Conservation (phyloP, 129 eudicot species). For the Chrysanthemum seticuspe region DNA sequence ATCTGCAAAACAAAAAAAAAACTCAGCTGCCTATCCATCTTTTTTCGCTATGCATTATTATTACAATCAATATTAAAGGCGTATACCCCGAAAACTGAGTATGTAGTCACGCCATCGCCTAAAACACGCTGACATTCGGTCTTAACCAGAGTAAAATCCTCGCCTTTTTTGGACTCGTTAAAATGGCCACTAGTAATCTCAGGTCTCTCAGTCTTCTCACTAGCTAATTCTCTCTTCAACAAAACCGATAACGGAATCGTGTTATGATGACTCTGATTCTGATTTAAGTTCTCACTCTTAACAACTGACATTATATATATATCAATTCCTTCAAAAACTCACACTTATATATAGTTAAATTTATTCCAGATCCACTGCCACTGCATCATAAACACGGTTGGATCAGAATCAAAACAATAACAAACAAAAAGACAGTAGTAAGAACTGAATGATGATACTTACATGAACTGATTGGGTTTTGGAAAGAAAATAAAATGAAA, state of each 20-base stretch:
- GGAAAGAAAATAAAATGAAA: no score
- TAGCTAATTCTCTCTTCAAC: conserved; percentile 82
- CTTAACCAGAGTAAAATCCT: conserved; percentile 75
- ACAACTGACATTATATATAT: conserved; percentile 43
- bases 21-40: no score
- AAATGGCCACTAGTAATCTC: conserved; percentile 70
- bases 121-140: conserved; percentile 71
- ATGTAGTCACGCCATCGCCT: conserved; percentile 89
- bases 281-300: conserved; percentile 38
- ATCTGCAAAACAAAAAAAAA: conserved; percentile 49
- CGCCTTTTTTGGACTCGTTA: conserved; percentile 91
- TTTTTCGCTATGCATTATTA: no score
- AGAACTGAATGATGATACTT: no score
- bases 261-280: conserved; percentile 39
- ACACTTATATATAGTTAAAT: neutral
- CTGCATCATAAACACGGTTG: conserved; percentile 18
- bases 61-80: neutral
- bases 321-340: conserved; percentile 17
- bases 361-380: conserved; percentile 28
- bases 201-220: conserved; percentile 84
- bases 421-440: no score
- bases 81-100: conserved; percentile 77
- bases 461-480: no score
- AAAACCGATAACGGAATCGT: conserved; percentile 83
- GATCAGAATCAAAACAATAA: neutral